Conservation (phyloP, 129 eudicot genomes). For the Pulicaria dysenterica region DNA sequence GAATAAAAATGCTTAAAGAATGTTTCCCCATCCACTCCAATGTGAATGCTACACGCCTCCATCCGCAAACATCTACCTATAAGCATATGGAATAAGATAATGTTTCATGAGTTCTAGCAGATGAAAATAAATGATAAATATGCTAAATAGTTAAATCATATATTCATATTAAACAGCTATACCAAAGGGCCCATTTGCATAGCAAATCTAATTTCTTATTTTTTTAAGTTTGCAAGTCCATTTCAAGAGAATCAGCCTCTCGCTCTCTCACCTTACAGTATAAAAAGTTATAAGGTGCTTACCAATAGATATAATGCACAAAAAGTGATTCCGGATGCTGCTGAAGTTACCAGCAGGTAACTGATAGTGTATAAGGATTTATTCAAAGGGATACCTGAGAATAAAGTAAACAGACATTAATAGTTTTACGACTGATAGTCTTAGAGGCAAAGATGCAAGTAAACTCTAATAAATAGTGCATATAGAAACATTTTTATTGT, state of each 20-base stretch:
- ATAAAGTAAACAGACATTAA: neutral
- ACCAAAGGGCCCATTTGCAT: constrained; percentile 8
- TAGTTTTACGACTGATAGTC: neutral
- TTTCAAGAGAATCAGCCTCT: neutral
- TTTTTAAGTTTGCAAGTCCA: neutral
- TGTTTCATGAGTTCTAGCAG: constrained; percentile 4
- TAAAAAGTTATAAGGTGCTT: constrained; percentile 25
- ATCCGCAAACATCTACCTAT: constrained; percentile 74
- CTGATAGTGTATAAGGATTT: constrained; percentile 75
- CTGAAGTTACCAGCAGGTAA: constrained; percentile 70
- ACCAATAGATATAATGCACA: constrained; percentile 61
- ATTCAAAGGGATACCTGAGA: constrained; percentile 74
- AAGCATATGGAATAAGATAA: constrained; percentile 1
- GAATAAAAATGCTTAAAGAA: constrained; percentile 61
- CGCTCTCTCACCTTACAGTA: neutral
- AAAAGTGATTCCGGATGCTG: constrained; percentile 73
- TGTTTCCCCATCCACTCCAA: constrained; percentile 88
- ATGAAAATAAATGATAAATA: neutral
- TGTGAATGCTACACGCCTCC: constrained; percentile 48
- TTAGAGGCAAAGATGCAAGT: neutral
- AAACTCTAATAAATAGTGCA: neutral
- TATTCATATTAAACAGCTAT: neutral
- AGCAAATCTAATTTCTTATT: neutral
- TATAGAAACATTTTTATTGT: too few relatives aligned
- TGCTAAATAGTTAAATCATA: constrained; percentile 11